These are phyloP conservation scores for Thymus quinquecostatus DNA, from an alignment of 257 asterid genomes.

Conservation along the genomic window DNA sequence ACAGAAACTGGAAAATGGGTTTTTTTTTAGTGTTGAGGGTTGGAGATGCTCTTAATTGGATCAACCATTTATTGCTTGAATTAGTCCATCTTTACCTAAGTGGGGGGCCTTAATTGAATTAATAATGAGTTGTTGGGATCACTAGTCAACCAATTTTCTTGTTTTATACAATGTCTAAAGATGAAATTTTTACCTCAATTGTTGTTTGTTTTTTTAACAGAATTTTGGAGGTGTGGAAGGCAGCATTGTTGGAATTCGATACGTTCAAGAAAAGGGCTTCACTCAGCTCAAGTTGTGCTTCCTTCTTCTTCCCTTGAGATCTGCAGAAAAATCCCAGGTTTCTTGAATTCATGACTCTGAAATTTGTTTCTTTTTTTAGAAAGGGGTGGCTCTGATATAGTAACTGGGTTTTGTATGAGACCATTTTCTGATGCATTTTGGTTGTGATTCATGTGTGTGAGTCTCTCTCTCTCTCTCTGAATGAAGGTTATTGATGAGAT, in stretches of 20 bases:
- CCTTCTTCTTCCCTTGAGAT: slow-evolving; percentile 41
- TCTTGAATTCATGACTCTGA: background rate
- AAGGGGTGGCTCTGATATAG: background rate
- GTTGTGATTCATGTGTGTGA: slow-evolving; percentile 1
- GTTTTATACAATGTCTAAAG: background rate
- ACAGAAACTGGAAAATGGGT: no score
- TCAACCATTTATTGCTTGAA: background rate
- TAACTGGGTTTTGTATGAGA: slow-evolving; percentile 22
- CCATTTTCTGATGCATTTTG: slow-evolving; percentile 15
- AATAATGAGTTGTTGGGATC: slow-evolving; percentile 9
- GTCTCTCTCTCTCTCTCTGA: background rate
- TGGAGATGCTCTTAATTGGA: no score
- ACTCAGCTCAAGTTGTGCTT: slow-evolving; percentile 45
- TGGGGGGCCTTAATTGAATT: slow-evolving; percentile 3
- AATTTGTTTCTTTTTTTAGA: no score
- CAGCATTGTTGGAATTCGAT: slow-evolving; percentile 39
- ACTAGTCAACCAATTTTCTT: slow-evolving; percentile 5
- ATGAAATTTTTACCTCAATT: background rate
- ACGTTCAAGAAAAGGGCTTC: slow-evolving; percentile 42
- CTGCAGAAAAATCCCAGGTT: slow-evolving; percentile 23
- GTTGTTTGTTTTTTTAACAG: background rate
- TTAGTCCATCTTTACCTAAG: background rate
- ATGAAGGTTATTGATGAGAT: background rate
- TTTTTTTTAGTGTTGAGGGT: no score
- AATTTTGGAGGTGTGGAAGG: slow-evolving; percentile 13